phyloP scores from a whole-genome alignment of 2,329 filamentous ascomycete species.

The Magnaporthiopsis incrustans region DNA sequence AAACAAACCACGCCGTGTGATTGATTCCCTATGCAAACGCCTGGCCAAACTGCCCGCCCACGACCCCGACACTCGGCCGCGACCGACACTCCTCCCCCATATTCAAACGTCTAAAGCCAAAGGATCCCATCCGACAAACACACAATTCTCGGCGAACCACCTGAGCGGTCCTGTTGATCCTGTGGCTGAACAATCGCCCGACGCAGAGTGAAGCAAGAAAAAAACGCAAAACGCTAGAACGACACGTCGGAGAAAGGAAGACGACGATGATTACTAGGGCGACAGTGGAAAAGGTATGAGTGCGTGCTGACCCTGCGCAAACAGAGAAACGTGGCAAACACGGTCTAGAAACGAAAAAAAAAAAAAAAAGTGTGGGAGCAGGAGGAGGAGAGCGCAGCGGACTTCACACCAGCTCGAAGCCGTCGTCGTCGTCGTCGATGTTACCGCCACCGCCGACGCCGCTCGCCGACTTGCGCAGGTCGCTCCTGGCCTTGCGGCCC shows the following conservation, averaged over 20 bases:
- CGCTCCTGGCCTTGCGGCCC: slow-evolving; percentile 34
- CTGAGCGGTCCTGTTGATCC: neutral
- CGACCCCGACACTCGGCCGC: no score
- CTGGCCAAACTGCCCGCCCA: neutral
- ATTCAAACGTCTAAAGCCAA: neutral
- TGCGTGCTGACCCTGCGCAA: neutral
- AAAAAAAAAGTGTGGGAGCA: no score
- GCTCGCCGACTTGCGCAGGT: slow-evolving; percentile 24
- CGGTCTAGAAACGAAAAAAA: slow-evolving; percentile 1
- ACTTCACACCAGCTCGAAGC: slow-evolving; percentile 17
- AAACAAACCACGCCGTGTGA: neutral
- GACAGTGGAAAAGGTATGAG: neutral
- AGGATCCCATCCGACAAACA: neutral
- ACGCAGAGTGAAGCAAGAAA: neutral
- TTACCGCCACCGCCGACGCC: neutral
- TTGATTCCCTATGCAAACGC: neutral
- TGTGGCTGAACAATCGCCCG: neutral
- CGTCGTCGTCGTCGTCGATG: slow-evolving; percentile 14
- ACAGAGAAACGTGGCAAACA: neutral
- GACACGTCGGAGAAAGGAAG: no score
- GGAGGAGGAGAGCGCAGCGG: no score
- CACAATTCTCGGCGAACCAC: neutral
- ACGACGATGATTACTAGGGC: no score
- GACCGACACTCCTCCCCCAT: neutral
- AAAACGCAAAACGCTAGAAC: neutral